Evolutionary conservation across 495 filamentous ascomycete genomes (phyloP), one percentile per base, ranked within the genome.

Genomic region (Trichocladium uniseriatum): DNA sequence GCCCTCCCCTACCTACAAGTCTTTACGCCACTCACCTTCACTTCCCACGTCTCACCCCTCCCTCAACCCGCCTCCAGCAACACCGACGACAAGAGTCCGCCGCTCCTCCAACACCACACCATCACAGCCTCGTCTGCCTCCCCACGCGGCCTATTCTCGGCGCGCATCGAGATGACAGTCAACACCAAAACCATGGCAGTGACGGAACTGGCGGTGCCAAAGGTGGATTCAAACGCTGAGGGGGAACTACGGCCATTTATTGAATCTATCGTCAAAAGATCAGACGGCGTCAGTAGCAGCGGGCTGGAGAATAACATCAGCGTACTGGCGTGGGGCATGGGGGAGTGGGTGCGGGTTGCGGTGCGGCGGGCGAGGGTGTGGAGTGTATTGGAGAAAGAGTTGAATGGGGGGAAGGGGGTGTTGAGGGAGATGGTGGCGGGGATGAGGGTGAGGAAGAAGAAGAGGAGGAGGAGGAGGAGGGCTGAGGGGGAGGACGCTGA

Each of bases 1-100:
- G 74, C 77, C 45, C 63, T 81, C 2, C 76, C 78, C 6, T 80
- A 72, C 56, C 71, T 82, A 0, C 69, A 75, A 55, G 64, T 73
- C 40, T 81, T 83, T 51, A 76, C 70, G 4, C 73, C 76, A 1
- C 59, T 83, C 2, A 60, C 64, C 19, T 79, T 76, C 51, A 67
- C 72, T 5, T 77, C 74, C 2, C 66, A 63, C 1, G 63, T 77
- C 47, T 68, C 67, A 5, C 56, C 70, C 5, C 48, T 76, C 0
- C 65, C 69, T 0, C 20, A 2, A 7, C 21, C 21, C 19, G 5
- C 10, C 11, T 13, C 22, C 11, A 8, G 1, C 20, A 6, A 40
- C 16, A 18, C 5, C 38, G 38, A 18, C 20, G 15, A 6, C 34
- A 5, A 37, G 15, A n/a, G 27, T 13, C 38, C 59, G 20, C 45